Base-by-base conservation (phyloP, 2,329 filamentous ascomycete genomes). In the Nannizziopsis arthrosporioides region DNA sequence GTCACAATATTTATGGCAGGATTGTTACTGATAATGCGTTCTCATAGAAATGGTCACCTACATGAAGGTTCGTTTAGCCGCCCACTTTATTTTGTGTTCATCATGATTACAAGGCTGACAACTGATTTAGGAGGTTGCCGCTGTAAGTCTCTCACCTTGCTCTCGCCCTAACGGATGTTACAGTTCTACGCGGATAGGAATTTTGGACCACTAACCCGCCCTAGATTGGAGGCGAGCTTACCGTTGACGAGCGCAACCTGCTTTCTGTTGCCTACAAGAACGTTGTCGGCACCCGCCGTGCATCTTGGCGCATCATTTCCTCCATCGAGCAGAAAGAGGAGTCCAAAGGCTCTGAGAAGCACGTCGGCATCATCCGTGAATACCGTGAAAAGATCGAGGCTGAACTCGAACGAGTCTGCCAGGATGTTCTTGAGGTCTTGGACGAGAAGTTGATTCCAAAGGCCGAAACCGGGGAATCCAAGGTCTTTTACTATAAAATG, bases 401-500 rank as follows among this genome's bases (percentile, higher is more conserved):
- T 63, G 90, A 96, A 77, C 83, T 96, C 62, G 90, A 92, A 80
- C 85, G 89, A 76, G 87, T 95, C 73, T 96, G 90, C 81, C 82
- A 95, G 75, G 90, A 96, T 75, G 87, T 95, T 60, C 84, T 96
- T 60, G 84, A 94, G 63, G 90, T 96, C 61, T 78, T 96, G 58
- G 89, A 95, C 69, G 77, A 94, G 65, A 82, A 81, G 67, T 78
- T 96, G 65, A 96, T 96, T 67, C 89, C 89, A 71, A 90, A 92
- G 73, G 90, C 90, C 67, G 84, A 92, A 73, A 84, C 86, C 59
- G 90, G 90, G 75, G 90, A 96, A 79, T 94, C 88, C 70, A 96
- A 95, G 82, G 90, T 96, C 68, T 96, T 96, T 74, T 96, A 96
- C 78, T 89, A 95, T 84, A 96, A 96, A 82, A 96, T 96, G 90